Conservation (phyloP, 1,284 basidiomycete genomes). For the Austroboletus novae-zelandiae region DNA sequence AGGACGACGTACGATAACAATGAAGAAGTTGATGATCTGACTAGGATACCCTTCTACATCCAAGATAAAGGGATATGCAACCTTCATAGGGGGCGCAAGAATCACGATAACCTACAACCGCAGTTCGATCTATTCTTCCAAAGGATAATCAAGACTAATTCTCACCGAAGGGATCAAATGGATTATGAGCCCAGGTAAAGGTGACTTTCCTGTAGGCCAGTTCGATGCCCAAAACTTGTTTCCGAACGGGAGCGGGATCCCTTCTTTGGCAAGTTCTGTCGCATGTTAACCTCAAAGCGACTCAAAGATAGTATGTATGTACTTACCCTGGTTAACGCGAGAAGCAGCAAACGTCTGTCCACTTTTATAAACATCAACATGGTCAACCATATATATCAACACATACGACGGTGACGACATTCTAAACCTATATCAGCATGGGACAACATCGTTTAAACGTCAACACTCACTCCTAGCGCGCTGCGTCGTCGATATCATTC, state of each 20-base stretch:
- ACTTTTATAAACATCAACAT: not conserved
- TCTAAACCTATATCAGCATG: slow-evolving; percentile 22
- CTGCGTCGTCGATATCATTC: slow-evolving; percentile 3
- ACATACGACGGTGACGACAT: slow-evolving; percentile 37
- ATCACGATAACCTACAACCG: slow-evolving; percentile 45
- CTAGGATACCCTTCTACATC: slow-evolving; percentile 57
- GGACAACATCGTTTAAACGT: too few species aligned
- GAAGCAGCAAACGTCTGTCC: slow-evolving; percentile 44
- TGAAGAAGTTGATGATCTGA: slow-evolving; percentile 57
- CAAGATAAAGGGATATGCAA: slow-evolving; percentile 54
- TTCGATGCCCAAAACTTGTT: slow-evolving; percentile 41
- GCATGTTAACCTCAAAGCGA: slow-evolving; percentile 1
- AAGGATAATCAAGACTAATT: not conserved
- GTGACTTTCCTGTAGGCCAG: slow-evolving; percentile 38
- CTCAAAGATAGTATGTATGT: not conserved
- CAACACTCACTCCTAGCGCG: slow-evolving; percentile 27
- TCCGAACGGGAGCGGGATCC: slow-evolving; percentile 39
- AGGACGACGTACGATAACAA: slow-evolving; percentile 42
- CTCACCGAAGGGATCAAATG: slow-evolving; percentile 36
- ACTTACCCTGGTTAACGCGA: slow-evolving; percentile 44
- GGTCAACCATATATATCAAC: not conserved
- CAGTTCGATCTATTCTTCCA: not conserved
- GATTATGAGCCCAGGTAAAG: slow-evolving; percentile 39
- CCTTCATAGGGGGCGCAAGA: slow-evolving; percentile 42
- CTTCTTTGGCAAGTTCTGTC: slow-evolving; percentile 44